Evolutionary conservation across 1,139 yeast genomes (phyloP), one percentile per base, ranked within the genome.

Genomic region (Suhomyces guaymorum): DNA sequence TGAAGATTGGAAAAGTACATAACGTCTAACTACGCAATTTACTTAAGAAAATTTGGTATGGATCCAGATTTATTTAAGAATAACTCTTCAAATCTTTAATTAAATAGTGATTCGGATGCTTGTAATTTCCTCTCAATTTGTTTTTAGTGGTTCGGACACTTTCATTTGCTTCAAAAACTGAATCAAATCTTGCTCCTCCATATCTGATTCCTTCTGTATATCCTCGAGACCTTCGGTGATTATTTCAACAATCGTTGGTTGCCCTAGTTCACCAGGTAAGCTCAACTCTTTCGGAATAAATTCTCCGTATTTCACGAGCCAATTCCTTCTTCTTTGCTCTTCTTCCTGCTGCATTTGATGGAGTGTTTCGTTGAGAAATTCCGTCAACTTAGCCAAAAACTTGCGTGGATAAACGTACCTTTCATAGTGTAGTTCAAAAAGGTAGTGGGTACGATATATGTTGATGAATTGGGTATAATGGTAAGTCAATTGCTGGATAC

Each of bases 191-290:
- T 49, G 51, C 35, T 63, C 68, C 10, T 51, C 54, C 2, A 32
- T 24, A 14, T 33, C 34, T 1, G 29, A 9, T 11, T 50, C 54
- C 8, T 43, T 43, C 26, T 62, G 63, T 6, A 62, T 43, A 23
- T 61, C 61, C 17, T 65, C 71, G 28, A 70, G 47, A 0, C 75
- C 75, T 33, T 70, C 73, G 10, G 75, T 70, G 16, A 68, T 51
- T 4, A 70, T 67, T 48, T 70, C 73, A 28, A 64, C 64, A 15
- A 70, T 61, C 2, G 56, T 44, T 1, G 75, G 75, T 41, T 63
- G 66, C 28, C 54, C 55, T 19, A 42, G 40, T 26, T 65, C 73
- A 1, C 73, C 75, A 0, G 75, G 75, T 5, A 70, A 50, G 26
- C 47, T 51, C 41, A 70, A 66, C 38, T 66, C 70, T 32, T 57